phyloP scores from a whole-genome alignment of 2,329 filamentous ascomycete species.

The Elsinoe fawcettii region DNA sequence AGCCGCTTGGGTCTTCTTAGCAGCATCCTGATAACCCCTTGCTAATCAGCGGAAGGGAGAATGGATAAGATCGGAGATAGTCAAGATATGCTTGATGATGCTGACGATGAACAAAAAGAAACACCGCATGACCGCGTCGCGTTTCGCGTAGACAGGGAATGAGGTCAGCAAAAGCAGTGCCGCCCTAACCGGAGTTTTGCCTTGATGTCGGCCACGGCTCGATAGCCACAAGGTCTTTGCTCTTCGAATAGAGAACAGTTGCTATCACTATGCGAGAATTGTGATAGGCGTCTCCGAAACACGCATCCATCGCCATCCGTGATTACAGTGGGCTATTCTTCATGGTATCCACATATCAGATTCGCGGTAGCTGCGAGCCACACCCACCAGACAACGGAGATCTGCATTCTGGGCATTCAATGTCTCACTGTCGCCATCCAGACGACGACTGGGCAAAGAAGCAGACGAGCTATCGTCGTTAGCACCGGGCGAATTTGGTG shows the following conservation, averaged over 20 bases:
- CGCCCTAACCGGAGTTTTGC: conserved; percentile 3
- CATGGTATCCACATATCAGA: background rate
- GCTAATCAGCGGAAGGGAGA: background rate
- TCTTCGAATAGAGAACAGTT: background rate
- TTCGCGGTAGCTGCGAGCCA: background rate
- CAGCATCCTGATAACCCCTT: background rate
- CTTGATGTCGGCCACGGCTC: background rate
- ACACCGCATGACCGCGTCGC: background rate
- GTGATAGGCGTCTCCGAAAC: background rate
- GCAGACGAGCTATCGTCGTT: background rate
- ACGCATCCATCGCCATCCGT: background rate
- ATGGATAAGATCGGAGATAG: background rate
- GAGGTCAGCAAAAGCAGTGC: background rate
- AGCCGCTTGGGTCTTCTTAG: background rate
- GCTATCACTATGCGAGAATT: background rate
- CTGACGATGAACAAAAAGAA: conserved; percentile 1
- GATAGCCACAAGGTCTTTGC: background rate
- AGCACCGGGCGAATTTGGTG: background rate
- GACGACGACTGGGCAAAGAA: background rate
- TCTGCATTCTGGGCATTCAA: background rate
- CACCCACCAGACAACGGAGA: background rate
- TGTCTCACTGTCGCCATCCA: background rate
- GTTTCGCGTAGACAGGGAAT: background rate
- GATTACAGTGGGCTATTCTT: background rate
- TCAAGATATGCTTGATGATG: conserved; percentile 3